phyloP scores from a whole-genome alignment of 176 grass and related monocot genomes.

The Rhipidocladum racemiflorum region DNA sequence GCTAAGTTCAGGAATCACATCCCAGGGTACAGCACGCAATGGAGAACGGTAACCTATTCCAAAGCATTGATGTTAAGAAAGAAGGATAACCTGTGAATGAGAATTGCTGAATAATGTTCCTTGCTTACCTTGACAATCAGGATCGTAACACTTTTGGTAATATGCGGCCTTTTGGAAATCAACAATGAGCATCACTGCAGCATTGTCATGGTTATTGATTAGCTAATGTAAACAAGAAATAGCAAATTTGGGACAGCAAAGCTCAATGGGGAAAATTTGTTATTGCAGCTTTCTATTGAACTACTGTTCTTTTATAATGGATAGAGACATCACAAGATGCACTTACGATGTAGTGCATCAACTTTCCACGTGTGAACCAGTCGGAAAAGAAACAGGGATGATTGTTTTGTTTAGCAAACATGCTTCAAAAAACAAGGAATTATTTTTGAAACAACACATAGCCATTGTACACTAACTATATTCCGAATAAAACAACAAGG shows the following conservation, averaged over 20 bases:
- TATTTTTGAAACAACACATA: background rate
- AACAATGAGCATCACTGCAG: conserved; percentile 79
- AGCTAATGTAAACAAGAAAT: conserved; percentile 14
- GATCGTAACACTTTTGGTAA: conserved; percentile 97
- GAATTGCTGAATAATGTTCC: background rate
- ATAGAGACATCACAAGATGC: background rate
- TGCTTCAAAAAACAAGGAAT: background rate
- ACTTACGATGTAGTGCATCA: background rate
- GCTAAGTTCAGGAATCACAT: conserved; percentile 52
- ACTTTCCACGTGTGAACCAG: background rate
- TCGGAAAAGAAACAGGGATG: background rate
- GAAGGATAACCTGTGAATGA: background rate
- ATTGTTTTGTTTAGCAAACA: background rate
- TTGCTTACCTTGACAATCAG: conserved; percentile 77
- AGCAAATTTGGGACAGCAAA: background rate
- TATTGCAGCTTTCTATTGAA: background rate
- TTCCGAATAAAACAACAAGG: background rate
- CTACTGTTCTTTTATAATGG: background rate
- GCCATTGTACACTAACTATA: background rate
- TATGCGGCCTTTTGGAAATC: conserved; percentile 72
- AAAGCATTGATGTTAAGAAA: conserved; percentile 21
- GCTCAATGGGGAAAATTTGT: background rate
- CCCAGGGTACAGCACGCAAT: conserved; percentile 60
- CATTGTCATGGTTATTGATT: conserved; percentile 25
- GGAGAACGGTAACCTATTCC: conserved; percentile 78